Percentiles rank a stretch among this genome's conserved stretches.
Conservation (phyloP, 2,329 filamentous ascomycete species). For the Cladosporium velox region DNA sequence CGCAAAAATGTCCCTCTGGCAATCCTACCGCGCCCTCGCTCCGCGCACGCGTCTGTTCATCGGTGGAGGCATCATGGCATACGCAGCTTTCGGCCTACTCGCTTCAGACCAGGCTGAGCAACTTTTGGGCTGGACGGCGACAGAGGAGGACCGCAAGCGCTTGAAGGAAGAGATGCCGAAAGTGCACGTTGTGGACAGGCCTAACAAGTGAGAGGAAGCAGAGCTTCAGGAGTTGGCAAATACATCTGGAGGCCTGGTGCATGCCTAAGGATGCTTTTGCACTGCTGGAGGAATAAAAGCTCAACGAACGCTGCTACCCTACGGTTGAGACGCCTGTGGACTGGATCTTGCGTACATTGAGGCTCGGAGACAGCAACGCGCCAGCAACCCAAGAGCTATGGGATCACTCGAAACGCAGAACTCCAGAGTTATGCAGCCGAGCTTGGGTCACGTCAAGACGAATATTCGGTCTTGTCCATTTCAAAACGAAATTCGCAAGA, state of each 20-base stretch:
- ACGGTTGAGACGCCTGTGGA: background rate
- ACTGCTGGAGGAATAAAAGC: background rate
- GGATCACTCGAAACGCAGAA: background rate
- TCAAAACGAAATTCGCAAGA: background rate
- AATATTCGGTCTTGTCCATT: too few relatives aligned
- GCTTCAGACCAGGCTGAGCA: slow-evolving; percentile 72
- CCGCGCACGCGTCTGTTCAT: slow-evolving; percentile 70
- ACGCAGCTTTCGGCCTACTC: slow-evolving; percentile 73
- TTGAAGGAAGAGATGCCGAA: slow-evolving; percentile 64
- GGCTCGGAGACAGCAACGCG: background rate
- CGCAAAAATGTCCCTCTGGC: slow-evolving; percentile 29
- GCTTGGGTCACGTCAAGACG: background rate
- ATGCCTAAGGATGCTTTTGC: background rate
- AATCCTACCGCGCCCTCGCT: slow-evolving; percentile 68
- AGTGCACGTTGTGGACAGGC: slow-evolving; percentile 61
- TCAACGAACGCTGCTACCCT: background rate
- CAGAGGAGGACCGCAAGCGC: slow-evolving; percentile 70
- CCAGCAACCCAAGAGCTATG: background rate
- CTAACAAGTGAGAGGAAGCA: slow-evolving; percentile 3
- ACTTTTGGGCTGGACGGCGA: slow-evolving; percentile 70
- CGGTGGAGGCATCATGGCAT: slow-evolving; percentile 73
- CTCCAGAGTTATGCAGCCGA: background rate
- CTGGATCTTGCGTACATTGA: background rate
- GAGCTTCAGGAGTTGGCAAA: background rate
- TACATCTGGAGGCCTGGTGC: background rate